Base-by-base conservation (phyloP, 176 grass and related monocot species). In the Oryza punctata region DNA sequence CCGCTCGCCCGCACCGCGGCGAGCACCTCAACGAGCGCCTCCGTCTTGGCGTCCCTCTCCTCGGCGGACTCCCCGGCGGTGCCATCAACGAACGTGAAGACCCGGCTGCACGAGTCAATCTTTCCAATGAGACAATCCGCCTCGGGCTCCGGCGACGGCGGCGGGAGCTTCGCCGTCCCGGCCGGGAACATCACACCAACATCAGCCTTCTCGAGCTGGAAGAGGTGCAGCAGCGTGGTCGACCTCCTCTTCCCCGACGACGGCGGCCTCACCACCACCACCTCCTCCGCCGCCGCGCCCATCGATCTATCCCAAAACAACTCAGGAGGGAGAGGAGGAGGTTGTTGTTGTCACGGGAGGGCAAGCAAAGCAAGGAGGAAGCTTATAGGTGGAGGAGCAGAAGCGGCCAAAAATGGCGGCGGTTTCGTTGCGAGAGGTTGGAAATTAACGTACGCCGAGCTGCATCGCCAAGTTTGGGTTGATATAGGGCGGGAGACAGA, bases 171-270 rank as follows among this genome's bases (percentile, higher is more conserved):
- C 44, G 76, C 84, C 19, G 80, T 71, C 12, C 67, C n/a, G n/a
- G n/a, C 71, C 2, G 73, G 24, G 5, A 71, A 30, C 5, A 76
- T 21, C 14, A 61, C 64, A 24, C 70, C 21, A 45, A 63, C 50
- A 6, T 73, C 86, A 0, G 82, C 82, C 44, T 89, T 91, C 43
- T 94, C 90, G 60, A 81, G 84, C 33, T 94, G 79, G 67, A 97
- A 91, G 65, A 97, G 95, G 78, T 81, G 75, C 49, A 69, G 37
- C 50, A 97, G 92, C 65, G 95, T 94, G 70, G 91, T 97, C 15
- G 94, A 92, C 61, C 82, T 83, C 57, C 84, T 11, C 67, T 84
- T 84, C 9, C 24, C 65, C 15, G 82, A 18, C 15, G 82, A 13
- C 85, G 73, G 8, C 21, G 72, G 35, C 68, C 37, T 82, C 24